These are phyloP conservation scores for Crucibulum laeve DNA, from an alignment of 768 basidiomycete species.

Conservation along the genomic window DNA sequence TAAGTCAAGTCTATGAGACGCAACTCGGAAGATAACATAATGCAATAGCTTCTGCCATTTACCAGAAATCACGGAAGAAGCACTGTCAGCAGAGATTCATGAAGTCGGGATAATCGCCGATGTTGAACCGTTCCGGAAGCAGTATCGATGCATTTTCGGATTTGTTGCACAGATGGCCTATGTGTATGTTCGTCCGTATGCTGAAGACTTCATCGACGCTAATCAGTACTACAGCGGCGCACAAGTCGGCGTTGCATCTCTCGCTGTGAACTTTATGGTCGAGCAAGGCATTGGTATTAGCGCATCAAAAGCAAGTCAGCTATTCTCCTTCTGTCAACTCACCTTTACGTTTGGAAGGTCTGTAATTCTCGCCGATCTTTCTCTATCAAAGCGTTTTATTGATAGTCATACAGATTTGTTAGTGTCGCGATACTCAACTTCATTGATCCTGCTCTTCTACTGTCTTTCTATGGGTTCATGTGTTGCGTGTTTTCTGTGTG, in stretches of 20 bases:
- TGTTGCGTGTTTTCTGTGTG: slow-evolving; percentile 51
- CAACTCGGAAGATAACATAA: slow-evolving; percentile 2
- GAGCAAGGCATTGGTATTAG: slow-evolving; percentile 55
- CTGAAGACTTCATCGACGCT: no score
- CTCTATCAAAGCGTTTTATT: neutral
- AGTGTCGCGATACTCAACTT: slow-evolving; percentile 56
- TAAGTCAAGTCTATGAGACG: slow-evolving; percentile 20
- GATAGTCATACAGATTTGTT: slow-evolving; percentile 40
- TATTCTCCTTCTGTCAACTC: slow-evolving; percentile 72
- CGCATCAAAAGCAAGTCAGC: slow-evolving; percentile 49
- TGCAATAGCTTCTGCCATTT: slow-evolving; percentile 55
- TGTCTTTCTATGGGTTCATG: slow-evolving; percentile 45
- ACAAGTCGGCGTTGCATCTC: slow-evolving; percentile 61
- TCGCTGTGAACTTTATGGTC: slow-evolving; percentile 68
- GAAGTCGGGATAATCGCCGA: slow-evolving; percentile 33
- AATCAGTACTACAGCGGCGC: slow-evolving; percentile 42
- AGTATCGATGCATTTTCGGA: slow-evolving; percentile 68
- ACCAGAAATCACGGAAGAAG: slow-evolving; percentile 70
- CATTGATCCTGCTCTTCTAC: slow-evolving; percentile 61
- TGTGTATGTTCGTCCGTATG: slow-evolving; percentile 45
- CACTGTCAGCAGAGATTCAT: slow-evolving; percentile 46
- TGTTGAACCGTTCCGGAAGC: slow-evolving; percentile 59
- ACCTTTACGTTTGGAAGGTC: slow-evolving; percentile 62
- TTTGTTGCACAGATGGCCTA: slow-evolving; percentile 70
- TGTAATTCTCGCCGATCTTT: slow-evolving; percentile 6